Evolutionary conservation across 2,329 filamentous ascomycete genomes (phyloP).

Genomic region (Cercospora sp.): DNA sequence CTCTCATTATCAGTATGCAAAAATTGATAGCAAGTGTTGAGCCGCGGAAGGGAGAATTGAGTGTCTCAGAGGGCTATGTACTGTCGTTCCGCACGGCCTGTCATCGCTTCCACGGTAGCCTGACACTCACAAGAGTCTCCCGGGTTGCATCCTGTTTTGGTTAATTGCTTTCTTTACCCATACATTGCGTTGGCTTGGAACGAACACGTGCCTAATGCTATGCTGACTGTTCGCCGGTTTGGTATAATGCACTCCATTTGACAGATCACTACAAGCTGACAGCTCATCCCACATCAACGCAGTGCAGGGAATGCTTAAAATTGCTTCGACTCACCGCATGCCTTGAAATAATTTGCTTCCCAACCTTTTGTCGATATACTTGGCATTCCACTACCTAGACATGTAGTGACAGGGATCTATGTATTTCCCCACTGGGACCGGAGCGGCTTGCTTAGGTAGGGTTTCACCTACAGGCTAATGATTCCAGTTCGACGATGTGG

Average conservation of each 20-base stretch:
- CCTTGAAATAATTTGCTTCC: too few relatives aligned
- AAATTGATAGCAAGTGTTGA: neutral
- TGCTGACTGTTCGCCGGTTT: neutral
- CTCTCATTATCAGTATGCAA: neutral
- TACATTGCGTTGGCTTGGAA: neutral
- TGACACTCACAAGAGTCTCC: neutral
- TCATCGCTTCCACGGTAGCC: neutral
- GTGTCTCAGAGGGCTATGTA: neutral
- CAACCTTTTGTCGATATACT: too few relatives aligned
- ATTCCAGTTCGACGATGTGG: too few relatives aligned
- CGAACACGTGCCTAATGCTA: neutral
- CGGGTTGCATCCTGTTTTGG: neutral
- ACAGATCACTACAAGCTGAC: too few relatives aligned
- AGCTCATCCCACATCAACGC: too few relatives aligned
- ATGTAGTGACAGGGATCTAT: too few relatives aligned
- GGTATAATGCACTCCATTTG: neutral
- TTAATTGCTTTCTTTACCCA: neutral
- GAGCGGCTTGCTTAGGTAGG: too few relatives aligned
- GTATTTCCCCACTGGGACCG: too few relatives aligned
- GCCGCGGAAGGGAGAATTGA: neutral
- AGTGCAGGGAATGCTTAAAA: too few relatives aligned
- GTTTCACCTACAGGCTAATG: too few relatives aligned
- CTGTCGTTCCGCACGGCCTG: neutral
- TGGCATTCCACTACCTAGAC: too few relatives aligned
- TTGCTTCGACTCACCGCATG: too few relatives aligned